These are phyloP conservation scores for Polyporus arcularius DNA, from an alignment of 768 basidiomycete genomes.

Conservation along the genomic window DNA sequence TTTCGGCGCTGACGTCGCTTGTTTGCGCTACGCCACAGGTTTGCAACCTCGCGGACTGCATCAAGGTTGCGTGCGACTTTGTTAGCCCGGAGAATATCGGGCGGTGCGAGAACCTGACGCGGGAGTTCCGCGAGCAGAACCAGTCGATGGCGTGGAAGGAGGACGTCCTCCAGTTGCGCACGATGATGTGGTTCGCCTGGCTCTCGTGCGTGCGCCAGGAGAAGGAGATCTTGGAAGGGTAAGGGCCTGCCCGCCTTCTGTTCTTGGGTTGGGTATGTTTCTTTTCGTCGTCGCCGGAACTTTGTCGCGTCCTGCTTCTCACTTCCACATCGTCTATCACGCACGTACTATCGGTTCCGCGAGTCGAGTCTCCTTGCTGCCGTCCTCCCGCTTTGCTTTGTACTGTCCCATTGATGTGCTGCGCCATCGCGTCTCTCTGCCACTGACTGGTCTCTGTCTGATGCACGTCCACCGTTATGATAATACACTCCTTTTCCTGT, in stretches of 20 bases:
- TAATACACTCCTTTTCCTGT: not conserved
- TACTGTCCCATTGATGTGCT: conserved; percentile 11
- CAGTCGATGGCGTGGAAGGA: conserved; percentile 89
- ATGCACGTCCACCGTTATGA: not conserved
- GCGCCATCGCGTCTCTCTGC: conserved; percentile 6
- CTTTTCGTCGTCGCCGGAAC: not conserved
- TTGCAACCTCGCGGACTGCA: conserved; percentile 89
- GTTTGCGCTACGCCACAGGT: conserved; percentile 49
- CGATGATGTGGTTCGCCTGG: conserved; percentile 96
- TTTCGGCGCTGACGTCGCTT: conserved; percentile 1
- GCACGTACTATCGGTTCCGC: not conserved
- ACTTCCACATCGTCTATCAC: not conserved
- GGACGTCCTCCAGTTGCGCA: conserved; percentile 87
- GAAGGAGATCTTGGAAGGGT: conserved; percentile 28
- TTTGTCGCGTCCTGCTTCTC: not conserved
- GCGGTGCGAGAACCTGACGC: conserved; percentile 82
- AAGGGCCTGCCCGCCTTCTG: not conserved
- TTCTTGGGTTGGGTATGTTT: not conserved
- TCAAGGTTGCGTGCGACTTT: conserved; percentile 95
- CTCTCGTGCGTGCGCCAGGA: conserved; percentile 62
- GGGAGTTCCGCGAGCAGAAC: conserved; percentile 90
- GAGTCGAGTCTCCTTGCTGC: not conserved
- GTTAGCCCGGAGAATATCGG: conserved; percentile 91
- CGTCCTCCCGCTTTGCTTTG: conserved; percentile 18
- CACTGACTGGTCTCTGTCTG: not conserved